Conservation (phyloP, 371 early-diverging fungal genomes). For the Mortierella sp. region DNA sequence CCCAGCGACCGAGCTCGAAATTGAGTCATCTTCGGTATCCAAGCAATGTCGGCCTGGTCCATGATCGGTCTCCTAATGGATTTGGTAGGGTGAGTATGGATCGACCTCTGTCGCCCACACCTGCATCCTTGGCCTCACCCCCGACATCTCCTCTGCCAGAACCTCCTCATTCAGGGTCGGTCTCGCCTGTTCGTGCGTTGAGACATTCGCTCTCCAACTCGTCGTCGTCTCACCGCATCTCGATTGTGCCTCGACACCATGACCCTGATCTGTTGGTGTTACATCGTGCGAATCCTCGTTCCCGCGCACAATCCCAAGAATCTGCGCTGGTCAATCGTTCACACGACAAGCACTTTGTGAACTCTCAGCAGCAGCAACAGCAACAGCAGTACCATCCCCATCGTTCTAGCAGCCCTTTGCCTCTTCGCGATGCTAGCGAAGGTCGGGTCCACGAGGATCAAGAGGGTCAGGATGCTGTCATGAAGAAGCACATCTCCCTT, state of each 20-base stretch:
- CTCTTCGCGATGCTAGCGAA: neutral
- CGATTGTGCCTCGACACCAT: slow-evolving; percentile 49
- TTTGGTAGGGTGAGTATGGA: slow-evolving; percentile 6
- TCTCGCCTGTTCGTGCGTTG: slow-evolving; percentile 18
- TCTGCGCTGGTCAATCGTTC: slow-evolving; percentile 12
- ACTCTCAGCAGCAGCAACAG: neutral
- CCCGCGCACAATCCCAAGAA: slow-evolving; percentile 45
- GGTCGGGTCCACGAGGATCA: neutral
- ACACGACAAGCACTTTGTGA: slow-evolving; percentile 8
- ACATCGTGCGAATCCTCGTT: slow-evolving; percentile 17
- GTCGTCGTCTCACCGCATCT: slow-evolving; percentile 44
- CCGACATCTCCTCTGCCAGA: slow-evolving; percentile 40
- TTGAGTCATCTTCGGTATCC: slow-evolving; percentile 10
- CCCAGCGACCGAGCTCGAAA: slow-evolving; percentile 6
- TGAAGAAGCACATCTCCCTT: slow-evolving; percentile 7
- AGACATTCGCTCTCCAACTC: slow-evolving; percentile 40
- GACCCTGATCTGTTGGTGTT: slow-evolving; percentile 37
- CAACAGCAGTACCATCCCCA: neutral
- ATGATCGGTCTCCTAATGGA: slow-evolving; percentile 7
- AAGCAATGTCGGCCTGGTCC: neutral
- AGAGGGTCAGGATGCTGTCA: neutral
- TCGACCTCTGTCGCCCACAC: slow-evolving; percentile 29
- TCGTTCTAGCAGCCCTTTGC: slow-evolving; percentile 3
- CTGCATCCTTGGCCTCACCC: slow-evolving; percentile 22
- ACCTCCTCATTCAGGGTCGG: slow-evolving; percentile 17